A percentile compares a stretch with the other conserved stretches of the same genome.
phyloP scores from a whole-genome alignment of 176 grass and related monocot genomes.

The Puccinellia tenuiflora region DNA sequence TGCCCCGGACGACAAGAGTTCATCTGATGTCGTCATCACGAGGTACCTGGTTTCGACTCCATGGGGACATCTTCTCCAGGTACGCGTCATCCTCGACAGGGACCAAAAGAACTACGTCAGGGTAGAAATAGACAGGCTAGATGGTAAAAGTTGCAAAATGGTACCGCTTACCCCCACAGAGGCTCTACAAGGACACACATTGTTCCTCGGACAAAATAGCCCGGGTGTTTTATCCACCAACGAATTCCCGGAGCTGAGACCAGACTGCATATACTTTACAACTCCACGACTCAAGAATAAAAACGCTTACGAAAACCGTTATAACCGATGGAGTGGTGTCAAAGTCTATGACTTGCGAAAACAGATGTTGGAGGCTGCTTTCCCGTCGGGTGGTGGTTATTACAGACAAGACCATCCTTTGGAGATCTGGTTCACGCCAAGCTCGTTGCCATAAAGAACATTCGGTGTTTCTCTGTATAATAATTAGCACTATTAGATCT shows the following conservation, averaged over 20 bases:
- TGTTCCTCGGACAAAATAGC: neutral
- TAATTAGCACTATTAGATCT: neutral
- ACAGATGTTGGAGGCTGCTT: neutral
- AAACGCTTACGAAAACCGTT: rapidly evolving
- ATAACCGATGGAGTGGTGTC: neutral
- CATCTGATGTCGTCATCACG: neutral
- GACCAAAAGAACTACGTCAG: neutral
- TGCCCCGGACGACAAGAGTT: too few relatives aligned
- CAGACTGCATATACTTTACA: neutral
- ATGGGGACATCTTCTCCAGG: neutral
- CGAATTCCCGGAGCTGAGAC: neutral
- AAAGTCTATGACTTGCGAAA: neutral
- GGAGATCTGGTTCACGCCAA: neutral
- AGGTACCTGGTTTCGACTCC: neutral
- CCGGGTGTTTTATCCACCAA: neutral
- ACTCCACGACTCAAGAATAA: neutral
- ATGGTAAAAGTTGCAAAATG: neutral
- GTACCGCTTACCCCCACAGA: neutral
- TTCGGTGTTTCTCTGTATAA: neutral
- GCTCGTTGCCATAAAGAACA: neutral
- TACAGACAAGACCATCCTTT: neutral
- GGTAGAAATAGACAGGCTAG: neutral
- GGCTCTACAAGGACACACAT: neutral
- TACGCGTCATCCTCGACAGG: neutral
- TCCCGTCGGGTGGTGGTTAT: neutral